Evolutionary conservation across 352 stramenopile species (phyloP), one percentile per base, ranked within the genome.

Genomic region (Elongisporangium senticosum): DNA sequence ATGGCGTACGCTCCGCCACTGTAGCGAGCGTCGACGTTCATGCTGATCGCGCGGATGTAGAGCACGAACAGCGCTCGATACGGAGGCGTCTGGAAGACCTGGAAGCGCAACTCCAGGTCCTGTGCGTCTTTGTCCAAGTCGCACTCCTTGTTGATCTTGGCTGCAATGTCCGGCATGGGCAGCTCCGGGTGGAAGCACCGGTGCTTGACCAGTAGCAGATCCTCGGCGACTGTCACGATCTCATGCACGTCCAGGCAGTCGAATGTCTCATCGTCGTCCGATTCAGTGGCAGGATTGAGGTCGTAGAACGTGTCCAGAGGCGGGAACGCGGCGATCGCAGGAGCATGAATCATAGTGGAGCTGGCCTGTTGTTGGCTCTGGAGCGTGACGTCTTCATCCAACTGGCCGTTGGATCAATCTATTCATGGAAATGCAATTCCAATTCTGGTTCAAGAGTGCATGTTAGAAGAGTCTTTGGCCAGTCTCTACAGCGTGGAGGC

Each of bases 131-230:
- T 74, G 17, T 54, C 15, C 1, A 72, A 22, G 14, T 67, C 70
- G 59, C 89, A 83, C 28, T 87, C 65, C 19, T 62, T 66, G 19
- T 73, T 67, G 49, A 87, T 88, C 13, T 74, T 68, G 15, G 56
- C 54, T 2, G 55, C 63, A 7, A 89, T 47, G 14, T 86, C 73
- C 1, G 65, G 56, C 3, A 75, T 47, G 7, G 66, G 59, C 6
- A 76, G 39, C 33, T 84, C 71, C 0, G 79, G 78, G 28, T 81
- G 62, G 39, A 89, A 92, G 54, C 79, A 92, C 20, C 68, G 69
- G 2, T 77, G 60, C 20, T 71, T 74, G 17, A 92, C 75, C 10
- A 89, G 65, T 13, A 89, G 61, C n/a, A 92, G 50, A 43, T 92
- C 83, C 53, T 92, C 65, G 2, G 69, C 59, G 1, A 79, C 66